Conservation (phyloP, 257 asterid genomes). For the Linaria vulgaris region DNA sequence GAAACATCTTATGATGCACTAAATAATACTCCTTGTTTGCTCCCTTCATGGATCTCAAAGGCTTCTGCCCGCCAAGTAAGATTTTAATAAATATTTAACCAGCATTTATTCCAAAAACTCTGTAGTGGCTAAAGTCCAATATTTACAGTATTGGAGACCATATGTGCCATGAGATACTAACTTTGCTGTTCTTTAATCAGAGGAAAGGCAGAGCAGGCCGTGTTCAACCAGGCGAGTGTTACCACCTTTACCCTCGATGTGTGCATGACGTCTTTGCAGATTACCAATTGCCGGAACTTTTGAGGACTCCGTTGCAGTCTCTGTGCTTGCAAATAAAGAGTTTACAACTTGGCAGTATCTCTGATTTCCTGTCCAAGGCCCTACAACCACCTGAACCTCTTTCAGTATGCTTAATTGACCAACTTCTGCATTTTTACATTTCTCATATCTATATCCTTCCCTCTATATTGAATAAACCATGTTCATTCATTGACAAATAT, state of each 20-base stretch:
- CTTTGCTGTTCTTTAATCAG: conserved; percentile 41
- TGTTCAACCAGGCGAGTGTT: conserved; percentile 97
- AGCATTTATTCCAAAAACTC: conserved; percentile 13
- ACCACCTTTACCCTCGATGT: conserved; percentile 89
- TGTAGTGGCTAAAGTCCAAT: conserved; percentile 8
- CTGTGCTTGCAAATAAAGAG: conserved; percentile 94
- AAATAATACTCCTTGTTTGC: conserved; percentile 94
- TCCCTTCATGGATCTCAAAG: conserved; percentile 95
- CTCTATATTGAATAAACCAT: conserved; percentile 11
- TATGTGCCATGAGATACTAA: conserved; percentile 15
- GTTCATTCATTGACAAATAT: conserved; percentile 23
- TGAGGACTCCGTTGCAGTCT: conserved; percentile 95
- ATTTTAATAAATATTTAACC: neutral
- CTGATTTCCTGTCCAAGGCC: conserved; percentile 86
- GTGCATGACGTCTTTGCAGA: conserved; percentile 86
- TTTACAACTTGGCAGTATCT: conserved; percentile 82
- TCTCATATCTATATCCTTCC: conserved; percentile 13
- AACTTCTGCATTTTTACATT: conserved; percentile 10
- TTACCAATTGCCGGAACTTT: conserved; percentile 93
- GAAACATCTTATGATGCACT: conserved; percentile 97
- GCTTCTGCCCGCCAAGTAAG: conserved; percentile 94
- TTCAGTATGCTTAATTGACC: conserved; percentile 55
- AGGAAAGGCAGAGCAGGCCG: conserved; percentile 99
- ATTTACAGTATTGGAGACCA: conserved; percentile 10
- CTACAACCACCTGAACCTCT: conserved; percentile 86